These are phyloP conservation scores for Suhomyces sp. DNA, from an alignment of 805 yeast species.

Conservation along the genomic window DNA sequence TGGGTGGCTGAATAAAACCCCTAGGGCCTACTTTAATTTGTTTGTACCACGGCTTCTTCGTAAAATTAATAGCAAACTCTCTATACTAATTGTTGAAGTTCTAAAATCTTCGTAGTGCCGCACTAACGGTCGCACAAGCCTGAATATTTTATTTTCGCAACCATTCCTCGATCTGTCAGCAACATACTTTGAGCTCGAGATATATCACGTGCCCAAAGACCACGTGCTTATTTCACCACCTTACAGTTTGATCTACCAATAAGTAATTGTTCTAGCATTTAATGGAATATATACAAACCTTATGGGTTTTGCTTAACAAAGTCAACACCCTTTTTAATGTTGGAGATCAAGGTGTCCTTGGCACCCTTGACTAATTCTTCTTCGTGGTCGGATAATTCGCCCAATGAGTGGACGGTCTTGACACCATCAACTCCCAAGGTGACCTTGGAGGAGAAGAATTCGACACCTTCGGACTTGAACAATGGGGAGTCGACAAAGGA, in stretches of 20 bases:
- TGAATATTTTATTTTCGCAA: background rate
- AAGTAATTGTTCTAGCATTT: background rate
- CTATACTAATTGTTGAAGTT: too few relatives aligned
- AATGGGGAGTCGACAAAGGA: slow-evolving; percentile 78
- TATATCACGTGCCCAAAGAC: background rate
- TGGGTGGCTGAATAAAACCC: background rate
- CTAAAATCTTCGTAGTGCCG: background rate
- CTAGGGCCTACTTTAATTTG: background rate
- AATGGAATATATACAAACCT: slow-evolving; percentile 12
- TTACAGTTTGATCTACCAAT: too few relatives aligned
- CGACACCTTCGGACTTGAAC: slow-evolving; percentile 85
- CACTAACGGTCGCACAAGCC: slow-evolving; percentile 4
- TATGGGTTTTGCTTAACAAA: slow-evolving; percentile 75
- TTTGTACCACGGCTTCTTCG: background rate
- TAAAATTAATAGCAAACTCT: too few relatives aligned
- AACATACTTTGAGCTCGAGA: too few relatives aligned
- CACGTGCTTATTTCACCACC: too few relatives aligned
- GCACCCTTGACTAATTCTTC: slow-evolving; percentile 78
- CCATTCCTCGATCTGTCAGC: background rate
- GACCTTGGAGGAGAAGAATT: slow-evolving; percentile 93
- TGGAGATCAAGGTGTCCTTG: slow-evolving; percentile 84
- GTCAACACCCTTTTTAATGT: slow-evolving; percentile 90
- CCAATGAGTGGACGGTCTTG: slow-evolving; percentile 73
- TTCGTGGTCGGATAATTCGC: slow-evolving; percentile 72
- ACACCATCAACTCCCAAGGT: slow-evolving; percentile 93